Evolutionary conservation across 192 early-diverging fungal species (phyloP).

Genomic region (Coemansia sp.): DNA sequence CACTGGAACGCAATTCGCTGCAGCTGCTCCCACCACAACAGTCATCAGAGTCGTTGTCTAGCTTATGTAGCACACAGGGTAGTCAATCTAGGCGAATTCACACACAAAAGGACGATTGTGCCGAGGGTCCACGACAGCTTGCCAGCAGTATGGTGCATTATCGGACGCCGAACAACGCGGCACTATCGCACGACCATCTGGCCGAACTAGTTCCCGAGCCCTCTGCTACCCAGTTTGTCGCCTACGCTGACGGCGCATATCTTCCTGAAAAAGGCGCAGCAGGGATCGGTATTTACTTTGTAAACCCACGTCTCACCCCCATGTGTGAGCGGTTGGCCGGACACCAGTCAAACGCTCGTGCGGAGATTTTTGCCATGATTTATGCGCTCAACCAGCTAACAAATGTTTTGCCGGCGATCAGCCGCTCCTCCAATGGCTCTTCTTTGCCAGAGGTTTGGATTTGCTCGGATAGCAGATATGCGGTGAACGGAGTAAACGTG

Average conservation of each 20-base stretch:
- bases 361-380: slow-evolving; percentile 35
- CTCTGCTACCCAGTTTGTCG: slow-evolving; percentile 12
- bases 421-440: neutral
- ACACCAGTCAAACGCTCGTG: slow-evolving; percentile 39
- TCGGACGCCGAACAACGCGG: slow-evolving; percentile 35
- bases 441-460: slow-evolving; percentile 35
- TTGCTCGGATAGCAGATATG: slow-evolving; percentile 49
- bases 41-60: too few species aligned
- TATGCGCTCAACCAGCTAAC: slow-evolving; percentile 20
- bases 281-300: slow-evolving; percentile 44
- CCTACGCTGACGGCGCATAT: slow-evolving; percentile 42
- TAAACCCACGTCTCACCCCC: slow-evolving; percentile 16
- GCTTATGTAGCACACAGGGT: neutral
- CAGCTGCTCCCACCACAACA: neutral
- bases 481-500: slow-evolving; percentile 47
- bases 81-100: neutral
- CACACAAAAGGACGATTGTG: neutral
- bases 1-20: slow-evolving; percentile 17
- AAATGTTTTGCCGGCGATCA: neutral
- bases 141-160: slow-evolving; percentile 30
- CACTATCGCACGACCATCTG: slow-evolving; percentile 38
- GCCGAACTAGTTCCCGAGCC: slow-evolving; percentile 40
- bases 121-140: neutral
- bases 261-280: slow-evolving; percentile 30
- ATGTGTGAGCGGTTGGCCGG: slow-evolving; percentile 29